A percentile compares a stretch with the other conserved stretches of the same genome.
These are phyloP conservation scores for Toxoplasma gondii DNA, from an alignment of 169 alveolate genomes.

Conservation along the genomic window DNA sequence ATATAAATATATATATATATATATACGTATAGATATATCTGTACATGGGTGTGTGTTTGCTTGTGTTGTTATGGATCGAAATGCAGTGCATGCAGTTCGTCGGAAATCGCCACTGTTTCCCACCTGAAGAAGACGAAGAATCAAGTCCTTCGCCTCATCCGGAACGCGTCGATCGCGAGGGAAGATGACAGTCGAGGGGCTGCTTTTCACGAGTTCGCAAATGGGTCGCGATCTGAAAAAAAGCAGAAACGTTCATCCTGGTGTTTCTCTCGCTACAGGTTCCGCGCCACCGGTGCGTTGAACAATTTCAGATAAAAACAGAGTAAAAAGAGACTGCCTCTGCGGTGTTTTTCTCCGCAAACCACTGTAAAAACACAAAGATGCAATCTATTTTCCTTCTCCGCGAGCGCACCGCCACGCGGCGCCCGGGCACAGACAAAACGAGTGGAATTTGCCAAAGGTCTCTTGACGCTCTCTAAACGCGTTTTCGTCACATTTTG, in stretches of 20 bases:
- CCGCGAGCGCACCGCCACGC: no score
- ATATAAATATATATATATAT: not conserved
- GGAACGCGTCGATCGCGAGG: slow-evolving; percentile 35
- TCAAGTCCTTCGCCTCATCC: slow-evolving; percentile 47
- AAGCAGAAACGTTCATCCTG: not conserved
- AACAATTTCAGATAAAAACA: not conserved
- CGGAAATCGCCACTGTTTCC: not conserved
- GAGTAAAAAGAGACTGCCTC: not conserved
- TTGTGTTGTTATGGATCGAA: not conserved
- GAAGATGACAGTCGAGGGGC: slow-evolving; percentile 14
- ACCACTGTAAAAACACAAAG: no score
- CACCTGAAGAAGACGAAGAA: slow-evolving; percentile 34
- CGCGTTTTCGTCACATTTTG: no score
- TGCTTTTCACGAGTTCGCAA: not conserved
- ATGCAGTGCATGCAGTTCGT: no score
- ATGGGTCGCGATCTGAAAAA: not conserved
- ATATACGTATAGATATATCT: not conserved
- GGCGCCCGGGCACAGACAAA: no score
- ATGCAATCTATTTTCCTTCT: no score
- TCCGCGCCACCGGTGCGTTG: no score
- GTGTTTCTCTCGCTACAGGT: not conserved
- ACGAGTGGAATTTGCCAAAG: no score
- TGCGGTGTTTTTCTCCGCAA: no score
- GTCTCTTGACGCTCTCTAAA: no score
- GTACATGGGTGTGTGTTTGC: not conserved